A percentile compares a stretch with the other conserved stretches of the same genome.
These are phyloP conservation scores for Bimuria novae-zelandiae DNA, from an alignment of 2,329 filamentous ascomycete species.

Conservation along the genomic window DNA sequence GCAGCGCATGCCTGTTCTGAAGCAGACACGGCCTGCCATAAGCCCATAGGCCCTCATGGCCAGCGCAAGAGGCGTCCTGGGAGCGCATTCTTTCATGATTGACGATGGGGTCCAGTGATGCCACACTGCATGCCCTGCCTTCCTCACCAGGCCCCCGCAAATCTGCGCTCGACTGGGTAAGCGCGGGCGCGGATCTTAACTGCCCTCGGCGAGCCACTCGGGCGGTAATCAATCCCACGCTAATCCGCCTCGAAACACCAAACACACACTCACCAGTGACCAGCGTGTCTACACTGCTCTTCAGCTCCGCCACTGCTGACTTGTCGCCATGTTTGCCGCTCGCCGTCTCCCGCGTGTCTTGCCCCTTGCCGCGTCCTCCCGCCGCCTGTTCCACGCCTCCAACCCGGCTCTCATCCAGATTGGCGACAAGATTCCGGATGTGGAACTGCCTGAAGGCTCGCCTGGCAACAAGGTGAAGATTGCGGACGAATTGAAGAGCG, in stretches of 20 bases:
- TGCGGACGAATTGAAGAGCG: slow-evolving; percentile 70
- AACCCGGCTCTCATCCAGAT: slow-evolving; percentile 68
- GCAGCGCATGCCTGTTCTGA: background rate
- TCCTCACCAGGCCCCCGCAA: background rate
- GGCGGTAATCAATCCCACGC: slow-evolving; percentile 8
- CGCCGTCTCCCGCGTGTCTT: slow-evolving; percentile 31
- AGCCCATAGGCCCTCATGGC: background rate
- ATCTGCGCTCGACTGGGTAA: background rate
- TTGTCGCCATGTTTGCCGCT: slow-evolving; percentile 29
- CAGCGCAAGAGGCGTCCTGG: background rate
- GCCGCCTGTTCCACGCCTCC: slow-evolving; percentile 65
- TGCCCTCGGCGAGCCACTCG: background rate
- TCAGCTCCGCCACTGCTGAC: slow-evolving; percentile 2
- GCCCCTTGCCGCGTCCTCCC: slow-evolving; percentile 23
- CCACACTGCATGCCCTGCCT: too few relatives aligned
- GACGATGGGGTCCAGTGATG: background rate
- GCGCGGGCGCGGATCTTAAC: background rate
- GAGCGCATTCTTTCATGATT: background rate
- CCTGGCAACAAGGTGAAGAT: slow-evolving; percentile 92
- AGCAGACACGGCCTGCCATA: too few relatives aligned
- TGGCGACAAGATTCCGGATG: slow-evolving; percentile 77
- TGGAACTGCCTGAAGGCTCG: slow-evolving; percentile 81
- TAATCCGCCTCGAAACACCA: background rate
- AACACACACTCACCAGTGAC: background rate
- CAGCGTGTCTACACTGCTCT: background rate